These are phyloP conservation scores for Plasmopara viticola DNA, from an alignment of 352 stramenopile species.

Conservation along the genomic window DNA sequence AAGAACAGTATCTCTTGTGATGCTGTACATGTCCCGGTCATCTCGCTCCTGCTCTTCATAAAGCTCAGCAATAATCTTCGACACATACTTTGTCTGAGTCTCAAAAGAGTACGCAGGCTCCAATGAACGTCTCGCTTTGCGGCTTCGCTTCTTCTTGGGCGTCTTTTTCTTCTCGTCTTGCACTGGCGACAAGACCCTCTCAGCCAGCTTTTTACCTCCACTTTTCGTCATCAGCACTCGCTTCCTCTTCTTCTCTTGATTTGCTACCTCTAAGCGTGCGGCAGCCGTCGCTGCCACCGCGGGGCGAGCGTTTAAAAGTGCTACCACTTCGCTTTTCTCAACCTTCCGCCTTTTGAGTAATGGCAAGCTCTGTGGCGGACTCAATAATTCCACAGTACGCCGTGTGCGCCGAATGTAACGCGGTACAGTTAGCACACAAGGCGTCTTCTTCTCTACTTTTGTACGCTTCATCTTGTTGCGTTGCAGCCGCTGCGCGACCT, in stretches of 20 bases:
- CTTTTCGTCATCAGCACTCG: neutral
- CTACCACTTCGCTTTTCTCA: slow-evolving; percentile 8
- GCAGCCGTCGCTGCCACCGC: slow-evolving; percentile 13
- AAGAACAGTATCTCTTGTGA: slow-evolving; percentile 52
- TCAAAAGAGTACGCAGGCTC: slow-evolving; percentile 32
- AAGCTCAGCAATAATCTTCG: slow-evolving; percentile 44
- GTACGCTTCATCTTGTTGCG: slow-evolving; percentile 1
- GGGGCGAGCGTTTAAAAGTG: slow-evolving; percentile 10
- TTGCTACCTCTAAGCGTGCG: slow-evolving; percentile 8
- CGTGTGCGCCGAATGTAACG: slow-evolving; percentile 23
- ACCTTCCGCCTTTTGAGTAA: neutral
- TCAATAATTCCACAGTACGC: slow-evolving; percentile 19
- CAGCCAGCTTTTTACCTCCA: slow-evolving; percentile 3
- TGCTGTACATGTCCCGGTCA: slow-evolving; percentile 72
- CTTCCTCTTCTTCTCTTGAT: slow-evolving; percentile 15
- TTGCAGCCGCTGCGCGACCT: slow-evolving; percentile 9
- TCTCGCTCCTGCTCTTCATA: slow-evolving; percentile 74
- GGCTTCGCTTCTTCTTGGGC: slow-evolving; percentile 32
- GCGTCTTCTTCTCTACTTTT: neutral
- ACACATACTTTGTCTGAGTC: slow-evolving; percentile 31
- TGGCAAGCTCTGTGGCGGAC: slow-evolving; percentile 3
- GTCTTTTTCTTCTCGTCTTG: slow-evolving; percentile 49
- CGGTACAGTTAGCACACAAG: neutral
- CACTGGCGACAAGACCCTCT: slow-evolving; percentile 37
- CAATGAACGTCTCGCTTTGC: slow-evolving; percentile 40